Evolutionary conservation across 2,329 filamentous ascomycete species (phyloP).

Genomic region (Periconia macrospinosa): DNA sequence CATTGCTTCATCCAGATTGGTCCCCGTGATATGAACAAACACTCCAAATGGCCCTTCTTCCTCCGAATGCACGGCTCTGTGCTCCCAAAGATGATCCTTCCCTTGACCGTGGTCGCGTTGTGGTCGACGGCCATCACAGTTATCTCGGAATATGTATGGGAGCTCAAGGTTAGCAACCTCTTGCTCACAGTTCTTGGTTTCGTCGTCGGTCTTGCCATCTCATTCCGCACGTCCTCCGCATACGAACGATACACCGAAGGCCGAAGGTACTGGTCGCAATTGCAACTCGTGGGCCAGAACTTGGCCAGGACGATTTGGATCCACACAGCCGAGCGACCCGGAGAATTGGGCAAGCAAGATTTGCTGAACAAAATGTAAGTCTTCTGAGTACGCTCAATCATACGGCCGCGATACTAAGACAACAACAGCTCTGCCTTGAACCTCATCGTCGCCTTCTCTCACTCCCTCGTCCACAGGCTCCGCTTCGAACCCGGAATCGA

Average conservation of each 20-base stretch:
- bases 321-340: conserved; percentile 65
- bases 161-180: conserved; percentile 64
- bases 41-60: conserved; percentile 77
- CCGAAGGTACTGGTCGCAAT: conserved; percentile 64
- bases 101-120: conserved; percentile 61
- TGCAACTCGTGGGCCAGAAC: conserved; percentile 59
- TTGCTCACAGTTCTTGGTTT: conserved; percentile 79
- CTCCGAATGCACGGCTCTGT: conserved; percentile 76
- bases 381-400: not conserved
- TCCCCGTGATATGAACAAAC: conserved; percentile 69
- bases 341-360: conserved; percentile 63
- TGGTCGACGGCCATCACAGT: conserved; percentile 70
- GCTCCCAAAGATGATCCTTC: conserved; percentile 72
- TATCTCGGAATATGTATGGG: conserved; percentile 45
- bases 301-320: conserved; percentile 79
- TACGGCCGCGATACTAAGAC: not conserved
- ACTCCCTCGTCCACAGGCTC: conserved; percentile 77
- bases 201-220: conserved; percentile 76
- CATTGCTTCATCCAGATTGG: conserved; percentile 41
- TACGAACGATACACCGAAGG: conserved; percentile 69
- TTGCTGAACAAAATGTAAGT: conserved; percentile 66
- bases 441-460: conserved; percentile 74
- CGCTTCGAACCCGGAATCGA: conserved; percentile 81
- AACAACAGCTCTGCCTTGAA: conserved; percentile 66
- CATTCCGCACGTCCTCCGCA: conserved; percentile 74